Evolutionary conservation across 179 eudicot species (phyloP), one percentile per base, ranked within the genome.

Genomic region (Beta macrorhiza): DNA sequence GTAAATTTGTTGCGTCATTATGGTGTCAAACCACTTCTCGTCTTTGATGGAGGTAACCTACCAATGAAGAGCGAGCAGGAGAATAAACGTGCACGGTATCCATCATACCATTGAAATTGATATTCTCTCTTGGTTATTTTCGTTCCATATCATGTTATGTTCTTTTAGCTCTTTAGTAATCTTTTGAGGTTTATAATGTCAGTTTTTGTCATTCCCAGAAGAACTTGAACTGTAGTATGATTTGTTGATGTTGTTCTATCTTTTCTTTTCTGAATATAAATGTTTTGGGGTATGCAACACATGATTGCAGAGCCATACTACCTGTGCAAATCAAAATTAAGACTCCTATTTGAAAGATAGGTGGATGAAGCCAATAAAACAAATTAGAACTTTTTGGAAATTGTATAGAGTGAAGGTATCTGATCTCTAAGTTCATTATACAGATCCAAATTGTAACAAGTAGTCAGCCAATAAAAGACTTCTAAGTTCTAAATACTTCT

Each of bases 41-140:
- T 95, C 29, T 92, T 95, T 85, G 99, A 95, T 90, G 99, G 99
- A 68, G 99, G 94, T 75, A 83, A 82, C 82, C 83, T 95, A 80
- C 99, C 98, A 45, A 95, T 95, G 99, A 95, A 95, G 89, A 77
- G 75, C 76, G 98, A 95, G 82, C 99, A 95, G 85, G 99, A 95
- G 85, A 90, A 76, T 83, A 96, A 96, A 82, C 97, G 99, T 70
- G 94, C 87, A 80, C 93, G 97, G 99, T 93, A 84, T 37, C 74
- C 13, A 58, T 76, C 76, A 58, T 32, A 37, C 32, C 32, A 29
- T 65, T 44, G 37, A 4, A 69, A 22, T 16, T 8, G 53, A 58
- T 69, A 17, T 74, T 47, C 7, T 77, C 62, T 75, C 45, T 59
- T 32, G 52, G 17, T 78, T 29, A 37, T 58, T 63, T 0, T 75